phyloP scores from a whole-genome alignment of 1,284 basidiomycete genomes.

The Puccinia polysora region DNA sequence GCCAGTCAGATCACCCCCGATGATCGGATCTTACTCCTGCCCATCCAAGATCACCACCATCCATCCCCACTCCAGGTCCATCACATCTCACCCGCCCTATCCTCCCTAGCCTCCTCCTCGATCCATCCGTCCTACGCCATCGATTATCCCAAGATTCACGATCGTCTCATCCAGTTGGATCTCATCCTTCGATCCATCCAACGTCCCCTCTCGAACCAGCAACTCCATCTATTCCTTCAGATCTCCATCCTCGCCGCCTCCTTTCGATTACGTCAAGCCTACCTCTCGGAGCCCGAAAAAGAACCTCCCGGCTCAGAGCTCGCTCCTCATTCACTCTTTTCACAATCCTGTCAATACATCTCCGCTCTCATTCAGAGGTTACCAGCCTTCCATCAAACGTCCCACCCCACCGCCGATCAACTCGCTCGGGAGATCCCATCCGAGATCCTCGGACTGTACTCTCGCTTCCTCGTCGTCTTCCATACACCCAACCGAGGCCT shows the following conservation, averaged over 20 bases:
- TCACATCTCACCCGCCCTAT: not conserved
- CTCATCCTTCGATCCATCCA: not conserved
- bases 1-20: not conserved
- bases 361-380: constrained; percentile 24
- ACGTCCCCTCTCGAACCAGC: not conserved
- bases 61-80: not conserved
- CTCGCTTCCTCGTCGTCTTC: constrained; percentile 27
- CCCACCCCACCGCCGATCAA: constrained; percentile 29
- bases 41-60: not conserved
- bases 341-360: not conserved
- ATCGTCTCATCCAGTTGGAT: not conserved
- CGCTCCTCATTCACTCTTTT: not conserved
- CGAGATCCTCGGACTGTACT: constrained; percentile 22
- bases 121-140: constrained; percentile 15
- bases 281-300: not conserved
- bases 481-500: constrained; percentile 34
- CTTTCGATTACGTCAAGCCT: not conserved
- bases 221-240: no score
- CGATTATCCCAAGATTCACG: not conserved
- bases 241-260: no score
- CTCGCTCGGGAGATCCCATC: constrained; percentile 26
- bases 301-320: not conserved
- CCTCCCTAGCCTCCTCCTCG: not conserved
- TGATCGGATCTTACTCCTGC: not conserved
- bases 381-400: constrained; percentile 7